Evolutionary conservation across 345 rosid genomes (phyloP), one percentile per base, ranked within the genome.

Genomic region (Lagerstroemia speciosa): DNA sequence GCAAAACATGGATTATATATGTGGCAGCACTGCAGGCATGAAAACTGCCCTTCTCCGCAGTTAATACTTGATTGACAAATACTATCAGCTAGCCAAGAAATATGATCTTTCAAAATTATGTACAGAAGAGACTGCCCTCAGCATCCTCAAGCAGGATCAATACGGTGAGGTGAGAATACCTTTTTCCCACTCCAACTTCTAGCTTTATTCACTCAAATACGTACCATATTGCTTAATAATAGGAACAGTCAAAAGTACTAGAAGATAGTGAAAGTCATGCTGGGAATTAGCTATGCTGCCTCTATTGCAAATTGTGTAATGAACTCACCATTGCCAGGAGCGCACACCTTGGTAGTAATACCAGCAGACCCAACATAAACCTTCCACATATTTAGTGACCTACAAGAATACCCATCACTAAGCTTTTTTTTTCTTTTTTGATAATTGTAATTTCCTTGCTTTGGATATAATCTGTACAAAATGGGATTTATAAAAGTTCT

Each of bases 261-360:
- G 46, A 69, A 61, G 58, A 41, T 12, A 10, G 53, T 31, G 34
- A 3, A 66, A 67, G 62, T 36, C 61, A 50, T 32, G 29, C 34
- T 36, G 11, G 11, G 26, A 50, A 57, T 46, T 34, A 62, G 29
- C n/a, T 60, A 43, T 10, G 17, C 38, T 38, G 17, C 15, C 8
- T 58, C 40, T 17, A n/a, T 26, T 33, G 65, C 53, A 69, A 45
- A 71, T 32, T 60, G 30, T 65, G 27, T 9, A 15, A 60, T 43
- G 45, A 72, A 83, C 97, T 87, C 61, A 95, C 98, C 99, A 95
- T 82, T 77, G 89, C 99, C 99, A 95, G 69, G 99, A 92, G 79
- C 86, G 77, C 70, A 95, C 99, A 72, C 94, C 97, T 78, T 92
- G 90, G 82, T 86, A 92, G 81, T 95, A 95, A 81, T 95, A 92